Percentiles rank a stretch among this genome's conserved stretches.
These are phyloP conservation scores for Tuber brumale DNA, from an alignment of 495 filamentous ascomycete species.

Conservation along the genomic window DNA sequence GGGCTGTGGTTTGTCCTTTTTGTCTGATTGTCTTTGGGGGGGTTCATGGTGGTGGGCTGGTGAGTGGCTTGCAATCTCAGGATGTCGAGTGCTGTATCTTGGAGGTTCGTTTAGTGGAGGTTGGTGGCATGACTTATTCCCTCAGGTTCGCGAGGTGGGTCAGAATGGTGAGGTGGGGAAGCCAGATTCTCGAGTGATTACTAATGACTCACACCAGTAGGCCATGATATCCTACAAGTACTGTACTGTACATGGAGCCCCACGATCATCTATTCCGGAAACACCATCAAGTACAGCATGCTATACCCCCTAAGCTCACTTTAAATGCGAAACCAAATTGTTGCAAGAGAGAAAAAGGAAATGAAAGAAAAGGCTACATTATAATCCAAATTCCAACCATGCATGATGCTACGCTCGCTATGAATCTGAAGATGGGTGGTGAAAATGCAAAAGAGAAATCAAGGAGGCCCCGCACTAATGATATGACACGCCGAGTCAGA, in stretches of 20 bases:
- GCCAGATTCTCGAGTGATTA: neutral
- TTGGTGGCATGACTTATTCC: too few relatives aligned
- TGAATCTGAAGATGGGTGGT: neutral
- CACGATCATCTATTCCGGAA: neutral
- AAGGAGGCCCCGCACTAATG: neutral
- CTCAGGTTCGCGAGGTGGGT: too few relatives aligned
- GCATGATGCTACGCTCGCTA: neutral
- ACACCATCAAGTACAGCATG: neutral
- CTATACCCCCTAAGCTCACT: neutral
- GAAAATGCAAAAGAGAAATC: neutral
- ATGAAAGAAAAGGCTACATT: neutral
- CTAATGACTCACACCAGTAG: neutral
- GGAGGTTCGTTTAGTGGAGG: too few relatives aligned
- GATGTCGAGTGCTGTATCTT: too few relatives aligned
- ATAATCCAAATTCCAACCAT: neutral
- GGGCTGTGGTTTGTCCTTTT: too few relatives aligned
- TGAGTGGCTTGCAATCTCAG: too few relatives aligned
- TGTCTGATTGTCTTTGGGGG: too few relatives aligned
- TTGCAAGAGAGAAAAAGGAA: neutral
- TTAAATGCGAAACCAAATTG: neutral
- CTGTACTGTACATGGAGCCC: neutral
- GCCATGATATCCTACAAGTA: neutral
- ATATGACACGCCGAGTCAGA: neutral
- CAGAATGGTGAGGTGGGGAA: too few relatives aligned
- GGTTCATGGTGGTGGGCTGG: too few relatives aligned